Percentiles rank a stretch among this genome's conserved stretches.
These are phyloP conservation scores for Fusarium denticulatum DNA, from an alignment of 2,329 filamentous ascomycete genomes.

Conservation along the genomic window DNA sequence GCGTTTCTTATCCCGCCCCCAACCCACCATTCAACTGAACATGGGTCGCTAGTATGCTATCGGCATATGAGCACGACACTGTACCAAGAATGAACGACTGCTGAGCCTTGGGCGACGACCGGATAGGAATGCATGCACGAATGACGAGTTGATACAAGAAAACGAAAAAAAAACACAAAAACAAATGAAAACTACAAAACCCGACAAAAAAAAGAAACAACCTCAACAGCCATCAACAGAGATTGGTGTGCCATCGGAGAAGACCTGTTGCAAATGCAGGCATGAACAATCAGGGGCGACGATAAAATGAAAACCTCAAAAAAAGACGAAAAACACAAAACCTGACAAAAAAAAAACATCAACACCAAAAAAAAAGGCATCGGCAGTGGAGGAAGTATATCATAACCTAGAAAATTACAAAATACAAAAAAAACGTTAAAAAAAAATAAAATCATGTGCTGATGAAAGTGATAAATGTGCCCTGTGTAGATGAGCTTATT, in stretches of 20 bases:
- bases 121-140: background rate
- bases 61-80: background rate
- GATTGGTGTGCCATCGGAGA: background rate
- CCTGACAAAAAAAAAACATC: rapidly evolving
- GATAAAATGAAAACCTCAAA: background rate
- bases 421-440: background rate
- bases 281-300: background rate
- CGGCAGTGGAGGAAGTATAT: background rate
- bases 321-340: background rate
- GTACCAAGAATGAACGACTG: background rate
- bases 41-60: background rate
- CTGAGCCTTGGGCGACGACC: background rate
- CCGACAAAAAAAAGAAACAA: background rate
- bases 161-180: background rate
- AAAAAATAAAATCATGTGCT: background rate
- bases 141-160: background rate
- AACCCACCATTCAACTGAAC: background rate
- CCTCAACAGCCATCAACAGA: rapidly evolving
- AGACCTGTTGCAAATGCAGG: too few species aligned
- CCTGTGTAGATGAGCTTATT: background rate
- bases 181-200: background rate
- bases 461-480: background rate
- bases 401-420: background rate
- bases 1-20: rapidly evolving
- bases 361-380: background rate